Evolutionary conservation across 208 protist species (phyloP).

Genomic region (Chromosphaera perkinsii): DNA sequence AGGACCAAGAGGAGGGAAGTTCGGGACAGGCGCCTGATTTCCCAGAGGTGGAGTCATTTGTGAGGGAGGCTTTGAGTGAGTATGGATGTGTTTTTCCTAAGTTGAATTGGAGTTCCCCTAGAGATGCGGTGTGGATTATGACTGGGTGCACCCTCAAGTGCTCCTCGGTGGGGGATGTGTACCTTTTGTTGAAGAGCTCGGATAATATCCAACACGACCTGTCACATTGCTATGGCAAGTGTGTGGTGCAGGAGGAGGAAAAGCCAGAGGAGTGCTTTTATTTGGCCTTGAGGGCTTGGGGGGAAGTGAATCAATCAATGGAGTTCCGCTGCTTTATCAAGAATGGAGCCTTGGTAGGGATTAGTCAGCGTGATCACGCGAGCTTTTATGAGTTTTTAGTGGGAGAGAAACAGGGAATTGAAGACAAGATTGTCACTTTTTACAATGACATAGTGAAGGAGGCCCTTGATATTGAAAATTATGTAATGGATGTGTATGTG

Average conservation of each 20-base stretch:
- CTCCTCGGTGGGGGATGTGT: neutral
- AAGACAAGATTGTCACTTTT: too few species aligned
- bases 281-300: slow-evolving; percentile 16
- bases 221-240: neutral
- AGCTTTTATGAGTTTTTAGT: too few species aligned
- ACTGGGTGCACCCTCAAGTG: slow-evolving; percentile 8
- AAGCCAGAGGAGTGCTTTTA: neutral
- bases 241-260: neutral
- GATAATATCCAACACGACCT: slow-evolving; percentile 18
- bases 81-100: slow-evolving; percentile 28
- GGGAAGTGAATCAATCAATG: slow-evolving; percentile 4
- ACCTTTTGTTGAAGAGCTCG: slow-evolving; percentile 24
- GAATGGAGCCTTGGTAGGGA: too few species aligned
- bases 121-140: slow-evolving; percentile 20
- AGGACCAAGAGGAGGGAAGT: slow-evolving; percentile 2
- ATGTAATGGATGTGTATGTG: too few species aligned
- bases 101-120: slow-evolving; percentile 26
- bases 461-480: too few species aligned
- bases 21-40: slow-evolving; percentile 1
- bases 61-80: neutral
- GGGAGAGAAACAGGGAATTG: too few species aligned
- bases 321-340: slow-evolving; percentile 38
- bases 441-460: too few species aligned
- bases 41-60: slow-evolving; percentile 8
- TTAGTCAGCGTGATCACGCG: too few species aligned